Conservation (phyloP, 2,329 filamentous ascomycete genomes). For the Hymenoscyphus linearis region DNA sequence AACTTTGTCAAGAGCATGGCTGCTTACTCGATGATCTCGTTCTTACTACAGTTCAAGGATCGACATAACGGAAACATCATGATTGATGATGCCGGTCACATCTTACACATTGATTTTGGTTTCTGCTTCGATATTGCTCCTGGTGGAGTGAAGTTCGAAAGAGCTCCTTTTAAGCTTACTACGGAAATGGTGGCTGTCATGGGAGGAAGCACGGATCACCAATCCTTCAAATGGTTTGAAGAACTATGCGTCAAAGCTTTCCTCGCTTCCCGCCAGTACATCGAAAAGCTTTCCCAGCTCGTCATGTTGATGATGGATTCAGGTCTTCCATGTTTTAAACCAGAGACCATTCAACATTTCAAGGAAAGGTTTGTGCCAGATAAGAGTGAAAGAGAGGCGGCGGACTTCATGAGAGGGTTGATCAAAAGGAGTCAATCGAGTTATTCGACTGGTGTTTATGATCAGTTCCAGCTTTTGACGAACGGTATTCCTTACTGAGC, state of each 20-base stretch:
- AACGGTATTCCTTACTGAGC: constrained; percentile 83
- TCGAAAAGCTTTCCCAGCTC: constrained; percentile 83
- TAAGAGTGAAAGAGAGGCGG: constrained; percentile 85
- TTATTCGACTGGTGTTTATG: constrained; percentile 90
- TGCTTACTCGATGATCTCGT: constrained; percentile 94
- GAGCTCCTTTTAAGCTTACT: constrained; percentile 96
- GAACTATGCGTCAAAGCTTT: constrained; percentile 95
- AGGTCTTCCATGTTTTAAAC: constrained; percentile 95
- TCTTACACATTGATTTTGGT: constrained; percentile 97
- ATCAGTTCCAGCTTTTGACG: constrained; percentile 94
- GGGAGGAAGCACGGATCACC: constrained; percentile 78
- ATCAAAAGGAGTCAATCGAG: constrained; percentile 87
- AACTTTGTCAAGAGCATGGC: constrained; percentile 99
- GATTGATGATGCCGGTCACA: constrained; percentile 95
- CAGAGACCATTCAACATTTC: constrained; percentile 89
- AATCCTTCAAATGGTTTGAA: constrained; percentile 93
- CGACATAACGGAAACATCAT: constrained; percentile 99
- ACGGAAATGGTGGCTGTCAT: constrained; percentile 99
- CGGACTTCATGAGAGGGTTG: constrained; percentile 85
- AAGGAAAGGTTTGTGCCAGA: constrained; percentile 89
- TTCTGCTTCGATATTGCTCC: constrained; percentile 99
- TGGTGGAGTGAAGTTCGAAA: constrained; percentile 94
- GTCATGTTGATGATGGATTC: constrained; percentile 94
- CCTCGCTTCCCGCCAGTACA: constrained; percentile 78
- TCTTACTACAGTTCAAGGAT: constrained; percentile 97